Percentiles rank a stretch among this genome's conserved stretches.
These are phyloP conservation scores for Salix viminalis DNA, from an alignment of 345 rosid genomes.

Conservation along the genomic window DNA sequence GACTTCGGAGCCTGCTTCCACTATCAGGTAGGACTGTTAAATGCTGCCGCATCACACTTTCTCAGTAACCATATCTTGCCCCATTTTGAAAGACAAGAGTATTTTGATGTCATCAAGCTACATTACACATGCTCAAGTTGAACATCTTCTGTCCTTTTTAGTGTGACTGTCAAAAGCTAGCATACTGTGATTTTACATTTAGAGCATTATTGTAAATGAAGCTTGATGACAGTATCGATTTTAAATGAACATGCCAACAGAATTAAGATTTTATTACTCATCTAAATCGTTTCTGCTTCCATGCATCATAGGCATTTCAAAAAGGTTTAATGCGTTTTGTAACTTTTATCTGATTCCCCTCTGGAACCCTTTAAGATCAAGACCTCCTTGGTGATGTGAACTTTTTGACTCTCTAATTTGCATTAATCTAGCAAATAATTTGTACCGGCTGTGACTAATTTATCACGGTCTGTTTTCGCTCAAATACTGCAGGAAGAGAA, in stretches of 20 bases:
- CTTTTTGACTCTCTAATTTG: not conserved
- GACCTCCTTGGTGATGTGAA: not conserved
- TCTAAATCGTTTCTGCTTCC: not conserved
- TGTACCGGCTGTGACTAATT: not conserved
- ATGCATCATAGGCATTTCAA: not conserved
- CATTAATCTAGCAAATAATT: not conserved
- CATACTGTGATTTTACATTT: not conserved
- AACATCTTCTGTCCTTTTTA: not conserved
- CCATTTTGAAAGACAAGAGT: not conserved
- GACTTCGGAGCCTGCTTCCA: slow-evolving; percentile 98
- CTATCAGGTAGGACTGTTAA: slow-evolving; percentile 54
- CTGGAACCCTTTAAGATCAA: not conserved
- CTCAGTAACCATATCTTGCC: not conserved
- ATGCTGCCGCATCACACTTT: not conserved
- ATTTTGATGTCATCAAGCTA: not conserved
- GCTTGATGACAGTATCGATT: not conserved
- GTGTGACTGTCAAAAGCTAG: not conserved
- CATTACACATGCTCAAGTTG: not conserved
- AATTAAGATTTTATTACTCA: not conserved
- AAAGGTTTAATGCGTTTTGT: not conserved
- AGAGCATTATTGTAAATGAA: not conserved
- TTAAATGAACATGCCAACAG: not conserved
- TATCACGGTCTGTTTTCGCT: not conserved
- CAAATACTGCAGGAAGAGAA: slow-evolving; percentile 69
- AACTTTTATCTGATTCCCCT: not conserved